Evolutionary conservation across 2,329 filamentous ascomycete genomes (phyloP).

Genomic region (Rhynchosporium graminicola): DNA sequence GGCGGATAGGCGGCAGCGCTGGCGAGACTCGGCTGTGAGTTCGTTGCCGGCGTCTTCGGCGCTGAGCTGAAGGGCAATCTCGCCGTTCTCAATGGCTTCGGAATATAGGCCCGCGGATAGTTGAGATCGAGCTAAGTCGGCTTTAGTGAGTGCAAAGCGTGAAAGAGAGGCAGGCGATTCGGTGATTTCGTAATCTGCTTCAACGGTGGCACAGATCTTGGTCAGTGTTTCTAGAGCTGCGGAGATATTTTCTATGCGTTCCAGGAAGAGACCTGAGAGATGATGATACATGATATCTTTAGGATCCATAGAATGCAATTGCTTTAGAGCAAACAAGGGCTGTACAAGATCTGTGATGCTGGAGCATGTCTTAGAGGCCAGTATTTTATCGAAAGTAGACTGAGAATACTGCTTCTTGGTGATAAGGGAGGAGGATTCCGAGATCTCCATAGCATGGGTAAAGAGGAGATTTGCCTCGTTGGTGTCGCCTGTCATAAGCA

Average conservation of each 20-base stretch:
- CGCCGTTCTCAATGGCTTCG: constrained; percentile 75
- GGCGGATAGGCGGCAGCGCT: constrained; percentile 75
- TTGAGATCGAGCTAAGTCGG: constrained; percentile 82
- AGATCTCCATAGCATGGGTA: constrained; percentile 91
- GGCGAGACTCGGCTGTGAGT: constrained; percentile 63
- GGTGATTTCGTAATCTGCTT: constrained; percentile 80
- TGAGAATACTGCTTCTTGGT: constrained; percentile 78
- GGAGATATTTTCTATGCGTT: constrained; percentile 70
- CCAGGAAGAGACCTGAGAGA: constrained; percentile 76
- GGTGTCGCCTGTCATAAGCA: constrained; percentile 66
- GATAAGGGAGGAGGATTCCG: constrained; percentile 71
- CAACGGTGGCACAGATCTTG: constrained; percentile 67
- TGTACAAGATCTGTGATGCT: constrained; percentile 70
- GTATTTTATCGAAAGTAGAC: constrained; percentile 79
- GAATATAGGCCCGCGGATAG: constrained; percentile 68
- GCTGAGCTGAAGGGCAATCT: constrained; percentile 77
- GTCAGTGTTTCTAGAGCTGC: constrained; percentile 66
- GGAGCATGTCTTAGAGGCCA: constrained; percentile 54
- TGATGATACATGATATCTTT: constrained; percentile 74
- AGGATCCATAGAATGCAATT: constrained; percentile 72
- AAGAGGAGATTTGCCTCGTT: constrained; percentile 83
- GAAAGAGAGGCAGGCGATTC: constrained; percentile 75
- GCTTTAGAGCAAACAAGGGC: constrained; percentile 84
- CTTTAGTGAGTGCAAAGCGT: constrained; percentile 78
- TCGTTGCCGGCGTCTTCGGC: constrained; percentile 69